Evolutionary conservation across 345 rosid species (phyloP), one percentile per base, ranked within the genome.

Genomic region (Clausena lansium): DNA sequence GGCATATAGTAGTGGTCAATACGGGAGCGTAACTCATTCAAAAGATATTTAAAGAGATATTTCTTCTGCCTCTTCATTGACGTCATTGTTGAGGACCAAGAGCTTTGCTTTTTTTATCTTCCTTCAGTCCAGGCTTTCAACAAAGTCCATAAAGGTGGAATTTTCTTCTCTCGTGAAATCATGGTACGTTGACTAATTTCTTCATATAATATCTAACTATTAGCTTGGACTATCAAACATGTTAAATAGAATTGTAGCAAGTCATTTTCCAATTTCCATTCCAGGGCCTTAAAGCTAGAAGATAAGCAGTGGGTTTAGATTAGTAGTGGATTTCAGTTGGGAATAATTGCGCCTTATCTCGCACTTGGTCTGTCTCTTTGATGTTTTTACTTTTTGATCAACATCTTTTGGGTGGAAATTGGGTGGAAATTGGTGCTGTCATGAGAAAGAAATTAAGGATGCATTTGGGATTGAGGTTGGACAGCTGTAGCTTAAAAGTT

Each of bases 21-120:
- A 57, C 39, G 17, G 19, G 30, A 27, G 20, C 54, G 13, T 47
- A 39, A 17, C 9, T 45, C 68, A 58, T 27, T 58, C 68, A 76
- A 19, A 57, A 25, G 59, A 73, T 63, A 61, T 61, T 74, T 54
- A 70, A 59, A 55, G 5, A 68, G 81, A 80, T 83, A 77, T 77
- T 77, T 61, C 57, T 77, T 62, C 58, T 24, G 24, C 28, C 3
- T 19, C 0, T 67, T 55, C 79, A 38, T 36, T 55, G 72, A 52
- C 65, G 57, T 59, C 67, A 17, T 55, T 62, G 13, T 60, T 32
- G 52, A 65, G 11, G 65, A 17, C 64, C 28, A 35, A 67, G 9
- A 54, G 55, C 28, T 10, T n/a, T n/a, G n/a, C n/a, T n/a, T n/a
- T n/a, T 36, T 67, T 5, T 25, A 66, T 36, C 54, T 28, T 39